Evolutionary conservation across 1,284 basidiomycete species (phyloP), one percentile per base, ranked within the genome.

Genomic region (Cutaneotrichosporon cutaneum): DNA sequence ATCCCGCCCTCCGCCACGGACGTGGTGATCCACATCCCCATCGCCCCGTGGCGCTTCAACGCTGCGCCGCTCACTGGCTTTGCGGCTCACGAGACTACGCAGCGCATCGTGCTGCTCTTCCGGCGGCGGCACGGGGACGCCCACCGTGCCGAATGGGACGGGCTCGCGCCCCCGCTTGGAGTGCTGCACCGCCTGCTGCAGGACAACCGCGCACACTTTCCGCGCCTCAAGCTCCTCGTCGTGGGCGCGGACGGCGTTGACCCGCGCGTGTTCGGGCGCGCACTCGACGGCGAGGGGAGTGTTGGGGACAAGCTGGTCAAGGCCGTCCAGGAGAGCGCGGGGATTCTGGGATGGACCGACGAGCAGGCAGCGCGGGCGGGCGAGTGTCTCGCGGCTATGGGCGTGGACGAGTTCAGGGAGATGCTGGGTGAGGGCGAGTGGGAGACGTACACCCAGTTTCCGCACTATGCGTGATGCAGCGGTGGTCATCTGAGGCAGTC

Each of bases 141-240:
- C 10, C 52, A 54, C 24, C 5, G 21, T 11, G 52, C 22, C 1
- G 32, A 36, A 11, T 54, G 52, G 52, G 52, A 54, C n/a, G 52
- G 52, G 13, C 21, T 39, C 21, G 22, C 52, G 21, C 52, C 52
- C 3, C 52, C 52, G 5, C 30, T 54, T 8, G 52, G 52, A 0
- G 35, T 54, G 14, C 52, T 54, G 33, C 52, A 54, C 35, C 39
- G 42, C 35, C 22, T 54, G 11, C 24, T 54, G 22, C 52, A 54
- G 52, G 52, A 54, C 22, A 54, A 54, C 52, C 51, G 33, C 33
- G 51, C 32, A 8, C 51, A 10, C 3, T 54, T 54, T 22, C 52
- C 52, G 3, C 6, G 14, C 10, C 16, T 54, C 13, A 16, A 36
- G 9, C 5, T 54, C 21, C 3, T 26, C 8, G 24, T 54, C 14